Conservation (phyloP, 2,329 filamentous ascomycete species). For the Penicillium sp. region DNA sequence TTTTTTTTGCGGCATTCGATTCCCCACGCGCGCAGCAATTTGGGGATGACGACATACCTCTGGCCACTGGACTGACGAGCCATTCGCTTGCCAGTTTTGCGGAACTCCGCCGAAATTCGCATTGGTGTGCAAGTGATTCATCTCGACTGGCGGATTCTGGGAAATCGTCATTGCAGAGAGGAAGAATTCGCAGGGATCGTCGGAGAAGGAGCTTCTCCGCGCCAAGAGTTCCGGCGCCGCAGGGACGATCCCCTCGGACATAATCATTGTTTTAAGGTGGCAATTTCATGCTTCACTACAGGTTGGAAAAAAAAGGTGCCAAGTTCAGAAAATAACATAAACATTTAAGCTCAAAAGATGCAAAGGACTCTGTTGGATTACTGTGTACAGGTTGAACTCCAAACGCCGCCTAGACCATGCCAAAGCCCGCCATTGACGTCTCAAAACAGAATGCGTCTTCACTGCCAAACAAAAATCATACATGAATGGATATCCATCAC, state of each 20-base stretch:
- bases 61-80: conserved; percentile 18
- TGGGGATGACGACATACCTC: conserved; percentile 26
- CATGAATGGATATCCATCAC: conserved; percentile 41
- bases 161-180: conserved; percentile 6
- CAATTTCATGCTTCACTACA: no score
- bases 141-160: conserved; percentile 3
- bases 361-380: background rate
- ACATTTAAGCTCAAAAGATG: background rate
- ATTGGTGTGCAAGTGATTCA: conserved; percentile 4
- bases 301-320: background rate
- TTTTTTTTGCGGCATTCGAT: conserved; percentile 4
- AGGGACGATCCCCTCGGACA: conserved; percentile 8
- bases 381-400: conserved; percentile 3
- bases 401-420: conserved; percentile 1
- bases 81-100: background rate
- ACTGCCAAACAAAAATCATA: conserved; percentile 12
- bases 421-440: background rate
- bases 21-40: conserved; percentile 1
- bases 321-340: background rate
- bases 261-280: no score
- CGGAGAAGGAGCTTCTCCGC: conserved; percentile 26
- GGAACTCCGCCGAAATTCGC: background rate
- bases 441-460: background rate
- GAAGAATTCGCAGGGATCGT: conserved; percentile 19
- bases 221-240: conserved; percentile 19